Base-by-base conservation (phyloP, 805 yeast genomes). In the Nakazawaea wyomingensis region DNA sequence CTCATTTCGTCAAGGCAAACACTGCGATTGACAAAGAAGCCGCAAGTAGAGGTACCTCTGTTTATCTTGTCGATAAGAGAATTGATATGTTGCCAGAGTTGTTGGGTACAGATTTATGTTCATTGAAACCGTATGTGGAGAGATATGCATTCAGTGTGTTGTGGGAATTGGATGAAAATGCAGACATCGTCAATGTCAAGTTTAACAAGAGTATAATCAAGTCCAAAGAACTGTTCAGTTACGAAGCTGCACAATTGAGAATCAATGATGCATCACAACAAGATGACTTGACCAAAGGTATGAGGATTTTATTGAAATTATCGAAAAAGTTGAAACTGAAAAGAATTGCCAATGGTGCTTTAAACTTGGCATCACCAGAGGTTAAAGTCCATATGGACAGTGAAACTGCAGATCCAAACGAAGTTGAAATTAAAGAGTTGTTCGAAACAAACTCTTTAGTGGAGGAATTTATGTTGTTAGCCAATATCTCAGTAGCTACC, bases 11-110 rank as follows among this genome's bases (percentile, higher is more conserved):
- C 36, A 88, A 89, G 62, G 83, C 99, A 0, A 84, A 82, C 49
- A 88, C 96, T 3, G 82, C 98, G 0, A 71, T 93, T 47, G 99
- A 93, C 60, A 83, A 78, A 35, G 99, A 93, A 65, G 99, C 97
- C 63, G 96, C 98, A 0, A 75, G 95, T 1, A 79, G 99, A 65
- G 98, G 97, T 55, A 93, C 99, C 0, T 90, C 99, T 4, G 97
- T 93, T 3, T 93, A 93, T 64, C 71, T 93, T 44, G 99, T 93
- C 11, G 99, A 93, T 61, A 91, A 93, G 64, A 85, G 99, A 74
- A 93, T 93, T 54, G 99, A 93, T 72, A 93, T 93, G 99, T 71
- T 93, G 50, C 99, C 99, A 5, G 80, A 85, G 82, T 65, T 93
- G 36, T 72, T 93, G 45, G 98, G 99, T 60, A 93, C 99, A 3